These are phyloP conservation scores for Metarhizium sp. DNA, from an alignment of 2,329 filamentous ascomycete species.

Conservation along the genomic window DNA sequence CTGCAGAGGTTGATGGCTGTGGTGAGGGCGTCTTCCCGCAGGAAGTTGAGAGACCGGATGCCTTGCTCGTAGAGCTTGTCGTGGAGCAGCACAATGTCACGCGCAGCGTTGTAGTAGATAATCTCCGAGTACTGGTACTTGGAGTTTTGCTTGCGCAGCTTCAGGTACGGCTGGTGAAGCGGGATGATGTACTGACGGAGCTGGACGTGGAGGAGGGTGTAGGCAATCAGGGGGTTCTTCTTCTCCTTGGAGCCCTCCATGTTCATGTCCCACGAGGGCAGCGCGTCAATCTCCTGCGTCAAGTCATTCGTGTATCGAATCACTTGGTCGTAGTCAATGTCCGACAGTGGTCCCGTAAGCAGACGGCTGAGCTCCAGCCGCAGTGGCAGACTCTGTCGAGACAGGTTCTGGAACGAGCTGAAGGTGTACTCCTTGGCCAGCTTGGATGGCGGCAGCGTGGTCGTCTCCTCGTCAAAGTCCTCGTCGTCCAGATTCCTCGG, in stretches of 20 bases:
- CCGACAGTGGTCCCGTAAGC: slow-evolving; percentile 42
- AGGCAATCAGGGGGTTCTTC: slow-evolving; percentile 48
- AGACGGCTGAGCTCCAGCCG: slow-evolving; percentile 49
- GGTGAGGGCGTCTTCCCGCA: slow-evolving; percentile 50
- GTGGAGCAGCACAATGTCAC: slow-evolving; percentile 52
- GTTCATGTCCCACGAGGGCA: slow-evolving; percentile 45
- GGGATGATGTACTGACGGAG: slow-evolving; percentile 53
- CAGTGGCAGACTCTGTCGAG: slow-evolving; percentile 45
- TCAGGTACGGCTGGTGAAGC: slow-evolving; percentile 51
- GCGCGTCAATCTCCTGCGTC: slow-evolving; percentile 49
- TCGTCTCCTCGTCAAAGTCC: slow-evolving; percentile 44
- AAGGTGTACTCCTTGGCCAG: slow-evolving; percentile 46
- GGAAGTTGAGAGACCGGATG: slow-evolving; percentile 48
- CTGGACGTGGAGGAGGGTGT: slow-evolving; percentile 51
- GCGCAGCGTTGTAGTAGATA: slow-evolving; percentile 53
- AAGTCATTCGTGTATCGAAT: slow-evolving; percentile 53
- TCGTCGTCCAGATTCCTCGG: slow-evolving; percentile 50
- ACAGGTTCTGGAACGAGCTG: slow-evolving; percentile 49
- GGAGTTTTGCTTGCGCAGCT: slow-evolving; percentile 48
- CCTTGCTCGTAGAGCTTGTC: slow-evolving; percentile 51
- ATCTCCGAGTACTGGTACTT: slow-evolving; percentile 55
- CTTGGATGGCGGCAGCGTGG: slow-evolving; percentile 40
- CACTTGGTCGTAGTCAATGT: slow-evolving; percentile 52
- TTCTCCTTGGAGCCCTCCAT: slow-evolving; percentile 25
- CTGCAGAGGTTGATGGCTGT: slow-evolving; percentile 52